Percentiles rank a stretch among this genome's conserved stretches.
Evolutionary conservation across 257 asterid species (phyloP).

Genomic region (Penstemon newberryi): DNA sequence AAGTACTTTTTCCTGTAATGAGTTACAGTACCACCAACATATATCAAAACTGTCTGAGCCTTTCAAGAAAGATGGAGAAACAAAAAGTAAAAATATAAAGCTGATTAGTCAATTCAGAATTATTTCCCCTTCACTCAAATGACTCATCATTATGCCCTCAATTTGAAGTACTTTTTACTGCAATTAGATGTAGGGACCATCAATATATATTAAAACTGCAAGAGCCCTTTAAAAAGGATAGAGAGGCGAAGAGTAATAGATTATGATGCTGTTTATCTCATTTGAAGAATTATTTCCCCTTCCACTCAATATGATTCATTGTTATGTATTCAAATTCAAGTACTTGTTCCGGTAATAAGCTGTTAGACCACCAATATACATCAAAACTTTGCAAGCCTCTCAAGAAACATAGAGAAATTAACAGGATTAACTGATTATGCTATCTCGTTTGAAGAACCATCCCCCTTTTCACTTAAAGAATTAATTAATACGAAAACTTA

Average conservation of each 20-base stretch:
- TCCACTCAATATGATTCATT: not conserved
- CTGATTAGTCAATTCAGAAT: no score
- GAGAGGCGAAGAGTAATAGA: not conserved
- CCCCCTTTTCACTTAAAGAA: no score
- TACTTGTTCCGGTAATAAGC: constrained; percentile 62
- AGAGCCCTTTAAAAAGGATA: constrained; percentile 10
- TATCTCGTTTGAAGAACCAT: not conserved
- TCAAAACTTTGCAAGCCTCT: not conserved
- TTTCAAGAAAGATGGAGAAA: constrained; percentile 14
- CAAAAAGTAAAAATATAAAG: not conserved
- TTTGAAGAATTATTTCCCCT: not conserved
- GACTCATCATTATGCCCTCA: constrained; percentile 60
- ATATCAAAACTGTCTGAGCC: not conserved
- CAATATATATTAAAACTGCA: constrained; percentile 1
- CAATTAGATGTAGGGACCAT: constrained; percentile 19
- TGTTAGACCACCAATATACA: constrained; percentile 13
- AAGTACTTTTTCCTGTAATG: constrained; percentile 75
- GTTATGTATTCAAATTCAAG: constrained; percentile 59
- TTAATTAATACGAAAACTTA: no score
- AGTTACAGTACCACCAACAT: constrained; percentile 20
- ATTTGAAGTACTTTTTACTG: constrained; percentile 90
- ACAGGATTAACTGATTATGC: not conserved
- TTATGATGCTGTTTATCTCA: not conserved
- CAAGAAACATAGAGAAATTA: constrained; percentile 11
- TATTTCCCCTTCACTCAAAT: no score